These are phyloP conservation scores for Nidula microcarpa DNA, from an alignment of 768 basidiomycete species.

Conservation along the genomic window DNA sequence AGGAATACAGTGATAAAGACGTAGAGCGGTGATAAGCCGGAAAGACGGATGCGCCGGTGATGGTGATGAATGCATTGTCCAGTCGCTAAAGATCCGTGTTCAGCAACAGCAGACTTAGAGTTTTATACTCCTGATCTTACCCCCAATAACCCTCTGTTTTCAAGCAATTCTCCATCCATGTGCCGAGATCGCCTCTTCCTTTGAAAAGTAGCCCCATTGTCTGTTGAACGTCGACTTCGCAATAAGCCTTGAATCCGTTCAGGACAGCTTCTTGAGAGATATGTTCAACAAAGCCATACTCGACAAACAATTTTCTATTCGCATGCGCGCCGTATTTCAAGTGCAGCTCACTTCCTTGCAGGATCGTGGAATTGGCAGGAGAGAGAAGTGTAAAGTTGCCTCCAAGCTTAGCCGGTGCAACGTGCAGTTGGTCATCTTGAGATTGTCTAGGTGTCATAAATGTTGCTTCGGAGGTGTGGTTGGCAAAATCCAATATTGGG, in stretches of 20 bases:
- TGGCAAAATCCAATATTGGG: slow-evolving; percentile 90
- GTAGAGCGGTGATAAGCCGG: slow-evolving; percentile 68
- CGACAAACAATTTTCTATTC: slow-evolving; percentile 75
- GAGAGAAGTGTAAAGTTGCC: slow-evolving; percentile 52
- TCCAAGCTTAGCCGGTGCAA: slow-evolving; percentile 28
- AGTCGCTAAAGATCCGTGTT: slow-evolving; percentile 50
- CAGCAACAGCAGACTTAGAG: neutral
- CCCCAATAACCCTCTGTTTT: slow-evolving; percentile 77
- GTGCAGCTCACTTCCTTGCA: slow-evolving; percentile 61
- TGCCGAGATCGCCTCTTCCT: slow-evolving; percentile 31
- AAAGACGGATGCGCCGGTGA: slow-evolving; percentile 74
- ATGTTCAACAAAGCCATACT: slow-evolving; percentile 82
- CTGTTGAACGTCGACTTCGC: slow-evolving; percentile 64
- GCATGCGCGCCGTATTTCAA: slow-evolving; percentile 80
- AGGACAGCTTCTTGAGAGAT: slow-evolving; percentile 17
- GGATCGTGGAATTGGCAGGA: slow-evolving; percentile 35
- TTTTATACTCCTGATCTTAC: slow-evolving; percentile 34
- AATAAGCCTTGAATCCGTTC: slow-evolving; percentile 24
- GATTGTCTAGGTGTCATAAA: slow-evolving; percentile 40
- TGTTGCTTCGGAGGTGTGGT: slow-evolving; percentile 51
- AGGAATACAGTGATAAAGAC: slow-evolving; percentile 54
- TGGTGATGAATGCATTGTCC: slow-evolving; percentile 68
- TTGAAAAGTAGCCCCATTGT: slow-evolving; percentile 49
- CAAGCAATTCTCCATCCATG: slow-evolving; percentile 51
- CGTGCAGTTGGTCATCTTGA: slow-evolving; percentile 30